Evolutionary conservation across 1,139 yeast genomes (phyloP).

Genomic region (Tardiomyces blankii): DNA sequence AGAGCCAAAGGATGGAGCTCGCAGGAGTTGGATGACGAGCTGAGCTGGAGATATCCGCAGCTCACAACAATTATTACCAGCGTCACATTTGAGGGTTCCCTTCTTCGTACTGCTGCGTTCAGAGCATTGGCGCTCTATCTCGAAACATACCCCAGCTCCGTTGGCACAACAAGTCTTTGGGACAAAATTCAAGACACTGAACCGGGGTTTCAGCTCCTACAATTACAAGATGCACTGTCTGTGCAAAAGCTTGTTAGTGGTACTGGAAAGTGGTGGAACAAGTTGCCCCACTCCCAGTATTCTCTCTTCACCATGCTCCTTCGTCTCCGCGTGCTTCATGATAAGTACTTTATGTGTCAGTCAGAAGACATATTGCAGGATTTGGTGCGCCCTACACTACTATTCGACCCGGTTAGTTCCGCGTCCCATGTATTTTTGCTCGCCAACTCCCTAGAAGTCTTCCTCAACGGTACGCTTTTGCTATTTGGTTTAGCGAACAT

Average conservation of each 20-base stretch:
- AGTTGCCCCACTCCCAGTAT: constrained; percentile 3
- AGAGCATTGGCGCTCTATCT: not conserved
- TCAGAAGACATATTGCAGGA: not conserved
- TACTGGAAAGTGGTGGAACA: constrained; percentile 55
- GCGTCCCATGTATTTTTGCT: not conserved
- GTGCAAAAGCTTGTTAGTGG: constrained; percentile 23
- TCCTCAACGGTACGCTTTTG: not conserved
- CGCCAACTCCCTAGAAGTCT: constrained; percentile 3
- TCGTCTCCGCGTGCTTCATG: constrained; percentile 32
- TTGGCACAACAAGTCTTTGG: not conserved
- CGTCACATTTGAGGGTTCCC: not conserved
- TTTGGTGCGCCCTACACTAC: constrained; percentile 1
- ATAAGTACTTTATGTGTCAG: constrained; percentile 10
- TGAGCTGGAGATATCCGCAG: not conserved
- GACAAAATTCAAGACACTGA: constrained; percentile 3
- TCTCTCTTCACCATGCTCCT: constrained; percentile 3
- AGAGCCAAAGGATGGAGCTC: constrained; percentile 32
- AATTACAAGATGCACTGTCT: constrained; percentile 21
- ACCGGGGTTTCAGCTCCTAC: constrained; percentile 19
- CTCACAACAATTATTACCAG: not conserved
- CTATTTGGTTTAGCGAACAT: too few species aligned
- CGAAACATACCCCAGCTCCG: not conserved
- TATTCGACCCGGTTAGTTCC: not conserved
- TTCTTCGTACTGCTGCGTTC: not conserved
- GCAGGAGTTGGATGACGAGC: not conserved